These are phyloP conservation scores for Globisporangium parvum DNA, from an alignment of 352 stramenopile genomes.

Conservation along the genomic window DNA sequence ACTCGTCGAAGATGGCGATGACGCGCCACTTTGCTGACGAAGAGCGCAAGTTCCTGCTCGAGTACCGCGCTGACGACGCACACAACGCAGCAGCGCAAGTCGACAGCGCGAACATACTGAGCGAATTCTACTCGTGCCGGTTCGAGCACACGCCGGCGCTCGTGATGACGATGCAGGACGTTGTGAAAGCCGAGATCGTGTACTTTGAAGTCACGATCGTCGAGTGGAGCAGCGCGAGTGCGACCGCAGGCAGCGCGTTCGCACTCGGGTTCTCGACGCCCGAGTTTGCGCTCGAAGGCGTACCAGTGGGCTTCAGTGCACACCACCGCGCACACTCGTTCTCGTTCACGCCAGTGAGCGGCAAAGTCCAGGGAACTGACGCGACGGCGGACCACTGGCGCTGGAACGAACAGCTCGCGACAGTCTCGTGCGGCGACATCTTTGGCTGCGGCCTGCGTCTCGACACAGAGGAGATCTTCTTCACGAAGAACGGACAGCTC, in stretches of 20 bases:
- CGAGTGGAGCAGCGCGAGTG: conserved; percentile 34
- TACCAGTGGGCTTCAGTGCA: conserved; percentile 41
- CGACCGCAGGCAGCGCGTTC: conserved; percentile 15
- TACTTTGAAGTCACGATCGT: conserved; percentile 80
- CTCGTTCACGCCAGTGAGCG: conserved; percentile 58
- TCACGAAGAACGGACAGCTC: conserved; percentile 80
- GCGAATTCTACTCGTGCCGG: conserved; percentile 58
- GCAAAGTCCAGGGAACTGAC: conserved; percentile 62
- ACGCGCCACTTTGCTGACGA: conserved; percentile 66
- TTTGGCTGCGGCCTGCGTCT: conserved; percentile 75
- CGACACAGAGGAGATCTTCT: conserved; percentile 81
- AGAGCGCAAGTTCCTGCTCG: conserved; percentile 70
- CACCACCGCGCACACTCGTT: conserved; percentile 45
- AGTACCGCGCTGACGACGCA: conserved; percentile 49
- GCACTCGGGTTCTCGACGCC: conserved; percentile 59
- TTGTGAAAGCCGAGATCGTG: conserved; percentile 68
- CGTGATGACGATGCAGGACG: conserved; percentile 60
- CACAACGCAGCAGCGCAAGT: conserved; percentile 9
- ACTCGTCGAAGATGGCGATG: conserved; percentile 76
- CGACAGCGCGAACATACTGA: conserved; percentile 8
- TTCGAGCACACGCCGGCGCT: conserved; percentile 77
- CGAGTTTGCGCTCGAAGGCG: conserved; percentile 66
- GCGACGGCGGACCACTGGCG: conserved; percentile 52
- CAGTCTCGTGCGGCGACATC: conserved; percentile 51
- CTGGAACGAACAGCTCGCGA: conserved; percentile 50